These are phyloP conservation scores for Nematocida displodere DNA, from an alignment of 371 early-diverging fungal species.

Conservation along the genomic window DNA sequence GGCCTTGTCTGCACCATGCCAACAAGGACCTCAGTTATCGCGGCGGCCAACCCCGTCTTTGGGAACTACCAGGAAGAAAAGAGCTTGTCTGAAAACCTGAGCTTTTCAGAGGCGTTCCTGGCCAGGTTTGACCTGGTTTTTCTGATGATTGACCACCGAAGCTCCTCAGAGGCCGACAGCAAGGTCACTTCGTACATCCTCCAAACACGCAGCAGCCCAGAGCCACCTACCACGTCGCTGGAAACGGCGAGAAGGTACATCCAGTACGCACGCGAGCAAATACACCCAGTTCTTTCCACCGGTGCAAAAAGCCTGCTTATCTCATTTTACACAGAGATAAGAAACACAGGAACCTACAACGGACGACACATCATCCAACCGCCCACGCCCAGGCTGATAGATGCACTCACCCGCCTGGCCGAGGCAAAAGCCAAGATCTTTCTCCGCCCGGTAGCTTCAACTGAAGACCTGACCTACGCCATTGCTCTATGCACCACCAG, in stretches of 20 bases:
- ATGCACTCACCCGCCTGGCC: slow-evolving; percentile 55
- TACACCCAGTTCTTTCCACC: slow-evolving; percentile 58
- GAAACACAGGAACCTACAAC: not conserved
- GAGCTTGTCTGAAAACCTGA: slow-evolving; percentile 63
- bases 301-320: slow-evolving; percentile 48
- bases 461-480: slow-evolving; percentile 56
- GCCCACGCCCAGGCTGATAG: slow-evolving; percentile 54
- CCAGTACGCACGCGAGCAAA: slow-evolving; percentile 55
- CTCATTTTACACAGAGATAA: slow-evolving; percentile 16
- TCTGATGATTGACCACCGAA: slow-evolving; percentile 55
- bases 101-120: slow-evolving; percentile 55
- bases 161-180: slow-evolving; percentile 34
- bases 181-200: slow-evolving; percentile 14
- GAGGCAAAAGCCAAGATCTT: slow-evolving; percentile 62
- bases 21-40: slow-evolving; percentile 57
- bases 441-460: slow-evolving; percentile 52
- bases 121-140: slow-evolving; percentile 63
- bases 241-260: slow-evolving; percentile 67
- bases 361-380: not conserved
- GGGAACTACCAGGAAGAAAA: slow-evolving; percentile 58
- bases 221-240: slow-evolving; percentile 64
- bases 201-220: no score
- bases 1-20: slow-evolving; percentile 63
- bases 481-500: slow-evolving; percentile 54
- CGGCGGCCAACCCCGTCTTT: slow-evolving; percentile 63